A percentile compares a stretch with the other conserved stretches of the same genome.
These are phyloP conservation scores for Xylaria sp. DNA, from an alignment of 2,329 filamentous ascomycete genomes.

Conservation along the genomic window DNA sequence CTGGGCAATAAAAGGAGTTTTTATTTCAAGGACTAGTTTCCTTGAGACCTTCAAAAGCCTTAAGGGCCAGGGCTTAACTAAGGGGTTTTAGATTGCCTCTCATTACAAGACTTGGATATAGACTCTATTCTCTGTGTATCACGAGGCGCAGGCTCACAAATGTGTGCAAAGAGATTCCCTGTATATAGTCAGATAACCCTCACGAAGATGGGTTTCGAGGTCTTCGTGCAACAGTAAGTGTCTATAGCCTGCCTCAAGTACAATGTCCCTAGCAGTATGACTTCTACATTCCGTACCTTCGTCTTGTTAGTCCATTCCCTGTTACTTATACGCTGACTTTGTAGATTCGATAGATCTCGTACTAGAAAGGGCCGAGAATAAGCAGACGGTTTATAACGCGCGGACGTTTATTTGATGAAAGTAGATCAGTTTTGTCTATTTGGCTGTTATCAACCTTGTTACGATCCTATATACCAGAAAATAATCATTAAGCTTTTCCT, in stretches of 20 bases:
- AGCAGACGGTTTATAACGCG: neutral
- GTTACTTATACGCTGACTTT: neutral
- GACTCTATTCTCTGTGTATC: neutral
- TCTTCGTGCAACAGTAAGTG: too few relatives aligned
- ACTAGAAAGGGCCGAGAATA: neutral
- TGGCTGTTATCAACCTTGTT: neutral
- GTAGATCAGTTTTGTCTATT: neutral
- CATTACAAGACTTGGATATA: slow-evolving; percentile 7
- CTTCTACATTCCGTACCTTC: too few relatives aligned
- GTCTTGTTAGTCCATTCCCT: neutral
- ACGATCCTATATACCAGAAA: neutral
- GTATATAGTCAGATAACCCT: too few relatives aligned
- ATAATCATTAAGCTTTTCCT: neutral
- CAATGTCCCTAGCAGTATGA: neutral
- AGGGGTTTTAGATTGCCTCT: slow-evolving; percentile 8
- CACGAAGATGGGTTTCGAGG: too few relatives aligned
- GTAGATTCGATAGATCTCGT: neutral
- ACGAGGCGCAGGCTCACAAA: too few relatives aligned
- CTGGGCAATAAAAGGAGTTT: neutral
- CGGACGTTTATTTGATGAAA: too few relatives aligned
- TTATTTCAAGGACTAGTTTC: neutral
- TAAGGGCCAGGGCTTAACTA: neutral
- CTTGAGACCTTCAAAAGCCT: slow-evolving; percentile 7
- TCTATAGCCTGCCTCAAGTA: too few relatives aligned
- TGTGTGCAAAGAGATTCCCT: too few relatives aligned